Evolutionary conservation across 192 early-diverging fungal genomes (phyloP).

Genomic region (Linnemannia exigua): DNA sequence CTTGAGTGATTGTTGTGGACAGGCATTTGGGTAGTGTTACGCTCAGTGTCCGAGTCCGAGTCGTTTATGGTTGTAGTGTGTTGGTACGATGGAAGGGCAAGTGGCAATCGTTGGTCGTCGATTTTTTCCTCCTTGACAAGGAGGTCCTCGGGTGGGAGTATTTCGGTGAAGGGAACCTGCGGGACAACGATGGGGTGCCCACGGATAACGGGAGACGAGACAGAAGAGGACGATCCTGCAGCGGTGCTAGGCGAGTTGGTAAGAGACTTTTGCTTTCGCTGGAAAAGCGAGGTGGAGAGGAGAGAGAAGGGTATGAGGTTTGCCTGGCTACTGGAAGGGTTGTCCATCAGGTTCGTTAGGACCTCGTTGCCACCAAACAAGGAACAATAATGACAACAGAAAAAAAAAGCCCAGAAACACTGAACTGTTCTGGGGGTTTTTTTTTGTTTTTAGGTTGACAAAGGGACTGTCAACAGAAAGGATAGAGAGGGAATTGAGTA

Average conservation of each 20-base stretch:
- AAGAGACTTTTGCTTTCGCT: constrained; percentile 2
- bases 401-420: neutral
- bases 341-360: neutral
- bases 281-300: constrained; percentile 37
- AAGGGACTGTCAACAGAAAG: neutral
- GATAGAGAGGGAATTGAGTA: too few relatives aligned
- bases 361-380: constrained; percentile 17
- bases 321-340: neutral
- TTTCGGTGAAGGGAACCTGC: constrained; percentile 4
- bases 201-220: neutral
- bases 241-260: neutral
- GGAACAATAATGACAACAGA: neutral
- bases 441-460: neutral
- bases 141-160: neutral
- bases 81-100: neutral
- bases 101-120: neutral
- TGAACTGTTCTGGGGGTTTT: neutral
- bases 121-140: constrained; percentile 1
- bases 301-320: constrained; percentile 31
- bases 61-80: neutral
- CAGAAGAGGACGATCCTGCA: neutral
- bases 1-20: constrained; percentile 3
- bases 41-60: constrained; percentile 1
- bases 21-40: neutral
- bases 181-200: neutral